Conservation (phyloP, 2,329 filamentous ascomycete species). For the Geosmithia putterillii region DNA sequence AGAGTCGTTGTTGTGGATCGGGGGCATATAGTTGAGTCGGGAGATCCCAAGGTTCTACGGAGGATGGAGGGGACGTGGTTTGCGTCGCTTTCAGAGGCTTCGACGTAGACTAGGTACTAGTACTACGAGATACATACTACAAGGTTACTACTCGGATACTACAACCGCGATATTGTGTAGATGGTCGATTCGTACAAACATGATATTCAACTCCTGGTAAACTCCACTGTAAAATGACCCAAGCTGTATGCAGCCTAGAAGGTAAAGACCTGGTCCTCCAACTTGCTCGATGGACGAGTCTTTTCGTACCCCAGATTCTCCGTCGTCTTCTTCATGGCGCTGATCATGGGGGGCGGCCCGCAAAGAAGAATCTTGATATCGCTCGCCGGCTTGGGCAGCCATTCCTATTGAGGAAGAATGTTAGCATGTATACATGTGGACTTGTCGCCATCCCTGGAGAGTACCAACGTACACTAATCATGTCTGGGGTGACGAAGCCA, state of each 20-base stretch:
- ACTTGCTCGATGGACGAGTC: conserved; percentile 89
- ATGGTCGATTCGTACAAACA: no score
- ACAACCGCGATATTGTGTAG: no score
- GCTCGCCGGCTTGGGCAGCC: conserved; percentile 66
- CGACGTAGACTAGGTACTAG: neutral
- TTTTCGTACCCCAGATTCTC: conserved; percentile 85
- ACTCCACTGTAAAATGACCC: no score
- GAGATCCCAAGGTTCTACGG: conserved; percentile 10
- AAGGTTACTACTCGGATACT: no score
- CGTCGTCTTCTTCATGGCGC: conserved; percentile 91
- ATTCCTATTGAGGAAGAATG: conserved; percentile 48
- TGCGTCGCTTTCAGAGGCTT: neutral
- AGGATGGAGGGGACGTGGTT: neutral
- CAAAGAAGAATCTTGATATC: conserved; percentile 94
- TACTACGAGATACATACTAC: no score
- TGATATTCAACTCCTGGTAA: no score
- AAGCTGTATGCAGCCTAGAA: conserved; percentile 36
- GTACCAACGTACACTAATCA: conserved; percentile 69
- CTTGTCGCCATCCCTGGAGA: neutral
- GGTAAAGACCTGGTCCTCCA: conserved; percentile 95
- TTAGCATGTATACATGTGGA: neutral
- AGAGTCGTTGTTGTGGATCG: conserved; percentile 35
- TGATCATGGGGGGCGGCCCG: conserved; percentile 92
- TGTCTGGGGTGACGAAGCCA: conserved; percentile 88
- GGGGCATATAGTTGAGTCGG: conserved; percentile 29